Evolutionary conservation across 2,329 filamentous ascomycete genomes (phyloP).

Genomic region (Calonectria pteridis): DNA sequence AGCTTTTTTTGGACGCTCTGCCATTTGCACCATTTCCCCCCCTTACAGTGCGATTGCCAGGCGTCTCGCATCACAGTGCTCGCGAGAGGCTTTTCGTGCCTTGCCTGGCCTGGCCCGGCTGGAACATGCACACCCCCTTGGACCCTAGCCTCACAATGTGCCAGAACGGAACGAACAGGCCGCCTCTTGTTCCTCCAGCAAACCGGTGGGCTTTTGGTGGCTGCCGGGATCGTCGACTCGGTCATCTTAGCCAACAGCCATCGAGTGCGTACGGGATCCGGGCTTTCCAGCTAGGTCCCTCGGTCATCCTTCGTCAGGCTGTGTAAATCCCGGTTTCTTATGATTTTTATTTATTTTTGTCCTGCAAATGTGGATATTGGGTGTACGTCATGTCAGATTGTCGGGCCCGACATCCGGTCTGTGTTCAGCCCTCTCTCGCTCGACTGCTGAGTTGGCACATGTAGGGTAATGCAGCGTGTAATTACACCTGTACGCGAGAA

Average conservation of each 20-base stretch:
- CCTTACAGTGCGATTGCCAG: conserved; percentile 1
- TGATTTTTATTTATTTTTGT: not conserved
- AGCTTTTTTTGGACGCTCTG: not conserved
- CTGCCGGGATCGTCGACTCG: not conserved
- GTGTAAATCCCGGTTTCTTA: not conserved
- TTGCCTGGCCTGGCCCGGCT: not conserved
- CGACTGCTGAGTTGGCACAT: conserved; percentile 5
- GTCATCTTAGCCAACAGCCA: conserved; percentile 3
- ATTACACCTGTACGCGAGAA: not conserved
- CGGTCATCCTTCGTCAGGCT: conserved; percentile 6
- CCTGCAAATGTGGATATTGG: not conserved
- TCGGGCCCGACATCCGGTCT: not conserved
- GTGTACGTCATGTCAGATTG: not conserved
- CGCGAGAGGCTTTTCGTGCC: conserved; percentile 3
- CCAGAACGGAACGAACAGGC: not conserved
- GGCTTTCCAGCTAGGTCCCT: not conserved
- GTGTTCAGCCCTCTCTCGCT: not conserved
- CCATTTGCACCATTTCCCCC: not conserved
- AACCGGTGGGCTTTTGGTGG: not conserved
- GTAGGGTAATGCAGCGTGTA: conserved; percentile 17
- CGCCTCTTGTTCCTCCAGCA: not conserved
- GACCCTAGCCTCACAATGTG: conserved; percentile 2
- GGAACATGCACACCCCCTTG: not conserved
- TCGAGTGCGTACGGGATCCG: not conserved
- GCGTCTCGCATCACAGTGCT: not conserved